Base-by-base conservation (phyloP, 192 early-diverging fungal genomes). In the Entomortierella beljakovae region DNA sequence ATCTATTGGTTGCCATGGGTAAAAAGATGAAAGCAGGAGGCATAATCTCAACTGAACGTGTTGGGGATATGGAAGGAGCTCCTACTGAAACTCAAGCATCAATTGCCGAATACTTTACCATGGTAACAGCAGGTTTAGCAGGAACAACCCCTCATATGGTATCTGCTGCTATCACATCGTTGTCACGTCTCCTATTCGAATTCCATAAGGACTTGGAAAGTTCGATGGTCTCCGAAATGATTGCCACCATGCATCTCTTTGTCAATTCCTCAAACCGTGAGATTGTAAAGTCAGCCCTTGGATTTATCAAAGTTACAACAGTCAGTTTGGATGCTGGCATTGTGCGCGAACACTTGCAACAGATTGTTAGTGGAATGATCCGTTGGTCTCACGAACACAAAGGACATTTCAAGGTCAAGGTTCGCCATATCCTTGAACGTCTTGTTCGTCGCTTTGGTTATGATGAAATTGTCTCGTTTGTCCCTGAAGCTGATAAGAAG, bases 41-140 rank as follows among this genome's bases (percentile, higher is more conserved):
- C 10, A 76, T 65, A 50, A 71, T 61, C 33, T 63, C 64, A 64
- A 49, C 37, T 69, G 77, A 74, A 75, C 85, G 83, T 80, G 80
- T 85, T 65, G 68, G 77, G 3, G 67, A 71, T 80, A 80, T 80
- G 80, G 67, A 72, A 31, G 61, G 67, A 40, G 59, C 32, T 28
- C 34, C 81, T 23, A 49, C 50, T 22, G 62, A 71, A 58, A 68
- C 80, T 11, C 42, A 55, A 50, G 93, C 92, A 16, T 85, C 56
- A 32, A 87, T 93, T 35, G 80, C 86, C 51, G 97, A 98, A 81
- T 98, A 89, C 55, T 93, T 98, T 71, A 92, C 90, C 54, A 98
- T 99, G 95, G 91, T 97, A 3, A 87, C 90, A 6, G 98, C 98
- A 31, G 98, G 97, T 81, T 86, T 99, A 75, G 96, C 92, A 1